Base-by-base conservation (phyloP, 169 alveolate species). In the Cytauxzoon felis region DNA sequence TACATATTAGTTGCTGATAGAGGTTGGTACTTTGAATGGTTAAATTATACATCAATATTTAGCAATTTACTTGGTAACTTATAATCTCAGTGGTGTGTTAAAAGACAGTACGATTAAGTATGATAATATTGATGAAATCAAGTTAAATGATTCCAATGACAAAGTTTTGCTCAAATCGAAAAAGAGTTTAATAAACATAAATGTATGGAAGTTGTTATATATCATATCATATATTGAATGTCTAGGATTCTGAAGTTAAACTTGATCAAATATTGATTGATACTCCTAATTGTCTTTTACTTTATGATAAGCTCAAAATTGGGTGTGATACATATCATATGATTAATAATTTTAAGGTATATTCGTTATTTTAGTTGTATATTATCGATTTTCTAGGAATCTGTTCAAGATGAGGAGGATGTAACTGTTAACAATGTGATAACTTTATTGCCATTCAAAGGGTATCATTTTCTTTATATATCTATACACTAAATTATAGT, bases 1-100 rank as follows among this genome's bases (percentile, higher is more conserved):
- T 76, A 76, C 61, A 48, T 66, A 3, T 29, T 76, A 11, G 64
- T 76, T 21, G 86, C 69, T 27, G 83, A 73, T 29, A 41, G 50
- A 53, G 64, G 83, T 61, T 29, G 30, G 62, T 62, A 49, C 38
- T 41, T 13, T 24, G 50, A 16, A 5, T 62, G 54, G 21, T n/a
- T 57, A 42, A 42, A 38, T 21, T 53, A 30, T 64, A 9, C 11
- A 13, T 13, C 3, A 27, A 11, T 11, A 45, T 42, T 45, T 36
- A 71, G 82, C 69, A 7, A 40, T 73, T 23, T 67, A 56, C 69
- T 34, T 73, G 24, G 78, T 56, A 3, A 73, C 83, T n/a, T 61
- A 57, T 52, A 26, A 47, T n/a, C 78, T 73, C 21, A 29, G 78
- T n/a, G 66, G 78, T 23, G 19, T 56, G 3, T 38, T 72, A 19